Conservation (phyloP, 306 rosid species). For the Castanea mollissima region DNA sequence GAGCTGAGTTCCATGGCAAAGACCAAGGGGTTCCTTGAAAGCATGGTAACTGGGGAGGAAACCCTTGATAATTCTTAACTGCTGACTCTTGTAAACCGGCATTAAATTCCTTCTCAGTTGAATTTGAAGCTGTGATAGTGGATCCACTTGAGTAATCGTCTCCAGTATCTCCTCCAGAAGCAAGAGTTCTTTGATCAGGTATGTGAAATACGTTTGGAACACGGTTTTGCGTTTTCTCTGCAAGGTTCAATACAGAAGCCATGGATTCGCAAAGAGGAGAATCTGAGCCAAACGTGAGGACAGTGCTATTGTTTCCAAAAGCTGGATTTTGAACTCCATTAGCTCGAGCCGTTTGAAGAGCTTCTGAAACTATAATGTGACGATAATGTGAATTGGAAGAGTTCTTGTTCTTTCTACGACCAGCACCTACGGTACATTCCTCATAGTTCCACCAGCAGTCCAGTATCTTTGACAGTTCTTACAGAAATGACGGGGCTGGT, state of each 20-base stretch:
- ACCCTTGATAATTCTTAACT: constrained; percentile 32
- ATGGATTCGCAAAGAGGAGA: constrained; percentile 58
- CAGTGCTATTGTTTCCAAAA: constrained; percentile 43
- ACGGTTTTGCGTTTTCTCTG: constrained; percentile 34
- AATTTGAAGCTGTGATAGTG: constrained; percentile 52
- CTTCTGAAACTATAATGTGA: constrained; percentile 47
- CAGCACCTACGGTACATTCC: constrained; percentile 82
- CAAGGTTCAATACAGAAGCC: constrained; percentile 59
- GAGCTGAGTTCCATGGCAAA: constrained; percentile 52
- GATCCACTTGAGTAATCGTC: constrained; percentile 52
- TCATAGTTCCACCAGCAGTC: constrained; percentile 91
- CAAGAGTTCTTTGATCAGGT: constrained; percentile 27
- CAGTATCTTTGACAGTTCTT: constrained; percentile 91
- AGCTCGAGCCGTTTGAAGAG: constrained; percentile 37
- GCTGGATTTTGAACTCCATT: constrained; percentile 41
- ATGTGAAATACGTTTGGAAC: constrained; percentile 37
- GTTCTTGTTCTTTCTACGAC: constrained; percentile 83
- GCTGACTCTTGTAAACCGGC: constrained; percentile 33
- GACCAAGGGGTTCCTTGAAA: constrained; percentile 55
- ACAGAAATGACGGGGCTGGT: constrained; percentile 90
- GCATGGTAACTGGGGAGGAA: constrained; percentile 53
- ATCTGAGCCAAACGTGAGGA: constrained; percentile 63
- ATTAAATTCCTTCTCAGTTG: constrained; percentile 41
- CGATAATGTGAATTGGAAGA: constrained; percentile 40
- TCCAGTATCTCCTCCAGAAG: constrained; percentile 36